Evolutionary conservation across 306 rosid genomes (phyloP), one percentile per base, ranked within the genome.

Genomic region (Argentina anserina): DNA sequence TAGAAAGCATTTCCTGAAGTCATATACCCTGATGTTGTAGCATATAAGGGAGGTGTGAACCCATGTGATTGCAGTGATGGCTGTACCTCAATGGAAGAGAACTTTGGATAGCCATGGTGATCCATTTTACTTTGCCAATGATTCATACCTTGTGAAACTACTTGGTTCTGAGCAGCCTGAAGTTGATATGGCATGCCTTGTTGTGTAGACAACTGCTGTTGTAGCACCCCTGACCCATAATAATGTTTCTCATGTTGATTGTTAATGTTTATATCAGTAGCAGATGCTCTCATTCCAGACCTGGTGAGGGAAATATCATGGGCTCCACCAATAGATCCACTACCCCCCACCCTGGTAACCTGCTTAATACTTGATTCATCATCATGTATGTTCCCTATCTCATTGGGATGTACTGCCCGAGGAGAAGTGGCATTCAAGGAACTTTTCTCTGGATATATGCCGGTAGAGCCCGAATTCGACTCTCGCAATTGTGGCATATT

Each of bases 11-110:
- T 80, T 70, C 81, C 87, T 10, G 90, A 74, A 64, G 77, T 62
- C 87, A 84, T 74, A 70, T 78, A 88, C 37, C 87, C 66, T 15
- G 87, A 80, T 18, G 88, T 69, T 46, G 88, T 65, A 73, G 86
- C 79, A 82, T 84, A 86, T 21, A 86, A 77, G 59, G 88, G 84
- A 50, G 88, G 80, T 14, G 83, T 47, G 69, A 77, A 75, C 9
- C 83, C 80, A 43, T 80, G 67, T 46, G 83, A 86, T 42, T 84
- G 88, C 50, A 83, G 71, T 56, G 83, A 67, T 15, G 89, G 73
- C 55, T 75, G 91, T 34, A 77, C 76, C 68, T 80, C 87, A 59
- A 72, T 49, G 58, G 91, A 61, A 73, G 83, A 83, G 41, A 78
- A 81, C 62, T 86, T 84, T 43, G 76, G 77, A 45, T 81, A 85